A percentile compares a stretch with the other conserved stretches of the same genome.
phyloP scores from a whole-genome alignment of 140 eudicot species.

The Ambrosia hybrid region DNA sequence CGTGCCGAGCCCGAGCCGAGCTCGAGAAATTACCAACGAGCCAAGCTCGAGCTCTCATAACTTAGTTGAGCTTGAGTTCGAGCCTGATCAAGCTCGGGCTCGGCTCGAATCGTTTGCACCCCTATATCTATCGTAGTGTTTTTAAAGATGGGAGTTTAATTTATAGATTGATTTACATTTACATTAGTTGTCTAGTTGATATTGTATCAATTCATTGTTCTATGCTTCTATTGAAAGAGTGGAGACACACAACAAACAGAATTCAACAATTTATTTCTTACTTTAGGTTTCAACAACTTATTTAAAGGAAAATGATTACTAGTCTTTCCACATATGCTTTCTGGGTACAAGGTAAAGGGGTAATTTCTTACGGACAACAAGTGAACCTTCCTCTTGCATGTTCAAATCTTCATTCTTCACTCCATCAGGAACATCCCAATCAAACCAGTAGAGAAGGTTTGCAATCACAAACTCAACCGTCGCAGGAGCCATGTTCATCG shows the following conservation, averaged over 20 bases:
- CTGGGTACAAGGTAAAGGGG: conserved; percentile 18
- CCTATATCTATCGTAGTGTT: no score
- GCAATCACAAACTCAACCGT: conserved; percentile 7
- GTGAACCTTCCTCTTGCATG: conserved; percentile 19
- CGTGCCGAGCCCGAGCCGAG: no score
- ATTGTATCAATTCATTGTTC: no score
- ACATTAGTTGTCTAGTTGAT: no score
- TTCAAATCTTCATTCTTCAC: conserved; percentile 18
- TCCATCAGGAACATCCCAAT: conserved; percentile 22
- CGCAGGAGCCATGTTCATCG: conserved; percentile 7
- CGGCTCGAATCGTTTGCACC: no score
- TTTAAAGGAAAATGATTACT: not conserved
- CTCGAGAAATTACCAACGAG: no score
- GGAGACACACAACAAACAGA: not conserved
- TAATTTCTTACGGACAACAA: conserved; percentile 5
- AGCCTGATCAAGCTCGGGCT: no score
- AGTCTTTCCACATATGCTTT: conserved; percentile 8
- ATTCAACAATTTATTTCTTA: not conserved
- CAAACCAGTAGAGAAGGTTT: conserved; percentile 29
- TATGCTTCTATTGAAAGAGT: no score
- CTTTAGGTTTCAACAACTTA: not conserved
- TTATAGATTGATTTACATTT: no score
- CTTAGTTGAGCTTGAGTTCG: no score
- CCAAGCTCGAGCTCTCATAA: no score
- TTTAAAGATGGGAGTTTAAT: no score